Evolutionary conservation across 495 filamentous ascomycete genomes (phyloP).

Genomic region (Aspergillus incahuasiensis): DNA sequence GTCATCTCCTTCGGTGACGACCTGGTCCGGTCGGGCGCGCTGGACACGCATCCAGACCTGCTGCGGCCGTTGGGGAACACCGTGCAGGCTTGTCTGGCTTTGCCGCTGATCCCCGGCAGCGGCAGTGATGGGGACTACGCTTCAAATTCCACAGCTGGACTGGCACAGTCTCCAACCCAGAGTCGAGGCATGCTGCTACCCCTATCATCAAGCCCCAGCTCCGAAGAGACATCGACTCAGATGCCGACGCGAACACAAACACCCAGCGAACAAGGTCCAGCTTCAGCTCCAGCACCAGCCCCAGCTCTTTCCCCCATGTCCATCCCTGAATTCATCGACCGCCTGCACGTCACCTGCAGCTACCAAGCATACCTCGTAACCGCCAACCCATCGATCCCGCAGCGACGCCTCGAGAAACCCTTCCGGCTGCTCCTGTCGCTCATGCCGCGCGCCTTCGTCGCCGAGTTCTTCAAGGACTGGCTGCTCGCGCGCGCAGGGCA

Average conservation of each 20-base stretch:
- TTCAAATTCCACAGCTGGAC: too few relatives aligned
- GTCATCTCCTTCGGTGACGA: slow-evolving; percentile 67
- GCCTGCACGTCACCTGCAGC: slow-evolving; percentile 57
- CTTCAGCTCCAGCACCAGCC: too few relatives aligned
- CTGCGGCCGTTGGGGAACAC: slow-evolving; percentile 34
- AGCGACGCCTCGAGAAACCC: slow-evolving; percentile 46
- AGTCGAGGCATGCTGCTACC: too few relatives aligned
- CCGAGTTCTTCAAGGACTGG: slow-evolving; percentile 37
- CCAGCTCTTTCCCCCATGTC: too few relatives aligned
- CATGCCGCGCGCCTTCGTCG: slow-evolving; percentile 46
- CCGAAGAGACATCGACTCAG: background rate
- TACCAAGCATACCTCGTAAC: slow-evolving; percentile 58
- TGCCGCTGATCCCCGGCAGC: slow-evolving; percentile 19
- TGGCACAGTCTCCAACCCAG: too few relatives aligned
- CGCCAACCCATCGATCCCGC: slow-evolving; percentile 44
- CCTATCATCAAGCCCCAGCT: too few relatives aligned
- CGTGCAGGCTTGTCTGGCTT: slow-evolving; percentile 21
- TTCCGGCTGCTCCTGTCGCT: slow-evolving; percentile 64
- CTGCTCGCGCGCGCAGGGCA: slow-evolving; percentile 18
- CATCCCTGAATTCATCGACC: slow-evolving; percentile 52
- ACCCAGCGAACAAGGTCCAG: too few relatives aligned
- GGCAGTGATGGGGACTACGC: background rate
- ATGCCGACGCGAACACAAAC: too few relatives aligned
- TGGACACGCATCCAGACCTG: slow-evolving; percentile 30
- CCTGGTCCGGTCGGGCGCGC: slow-evolving; percentile 45